phyloP scores from a whole-genome alignment of 441 rosid species.

The Pelargonium citronellum region DNA sequence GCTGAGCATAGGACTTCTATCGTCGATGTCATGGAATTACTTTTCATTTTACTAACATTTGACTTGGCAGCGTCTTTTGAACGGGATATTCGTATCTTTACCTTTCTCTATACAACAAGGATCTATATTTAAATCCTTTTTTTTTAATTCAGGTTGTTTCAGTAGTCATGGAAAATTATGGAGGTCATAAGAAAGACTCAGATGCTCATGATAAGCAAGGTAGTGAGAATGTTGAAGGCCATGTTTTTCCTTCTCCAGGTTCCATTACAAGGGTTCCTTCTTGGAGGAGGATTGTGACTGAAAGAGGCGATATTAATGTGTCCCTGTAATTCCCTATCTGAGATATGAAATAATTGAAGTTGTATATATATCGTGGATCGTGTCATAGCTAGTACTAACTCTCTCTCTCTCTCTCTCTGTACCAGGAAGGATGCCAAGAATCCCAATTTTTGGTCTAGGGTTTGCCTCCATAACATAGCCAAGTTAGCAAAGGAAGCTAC shows the following conservation, averaged over 20 bases:
- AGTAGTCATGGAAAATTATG: constrained; percentile 80
- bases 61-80: neutral
- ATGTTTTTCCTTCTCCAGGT: constrained; percentile 34
- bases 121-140: constrained; percentile 5
- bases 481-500: constrained; percentile 78
- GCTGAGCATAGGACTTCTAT: neutral
- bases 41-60: neutral
- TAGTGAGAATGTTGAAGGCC: constrained; percentile 53
- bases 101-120: constrained; percentile 4
- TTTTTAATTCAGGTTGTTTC: constrained; percentile 60
- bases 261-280: constrained; percentile 50
- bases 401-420: constrained; percentile 5
- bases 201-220: constrained; percentile 28
- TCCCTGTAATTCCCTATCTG: constrained; percentile 47
- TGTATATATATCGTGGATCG: neutral
- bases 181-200: constrained; percentile 30
- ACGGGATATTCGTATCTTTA: neutral
- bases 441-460: constrained; percentile 85
- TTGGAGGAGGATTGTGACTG: constrained; percentile 68
- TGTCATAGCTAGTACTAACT: constrained; percentile 25
- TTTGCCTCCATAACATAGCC: constrained; percentile 74
- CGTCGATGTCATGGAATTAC: neutral
- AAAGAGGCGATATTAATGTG: constrained; percentile 62
- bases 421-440: constrained; percentile 59
- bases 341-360: neutral